Base-by-base conservation (phyloP, 1,284 basidiomycete genomes). In the Omphalotus olearius region DNA sequence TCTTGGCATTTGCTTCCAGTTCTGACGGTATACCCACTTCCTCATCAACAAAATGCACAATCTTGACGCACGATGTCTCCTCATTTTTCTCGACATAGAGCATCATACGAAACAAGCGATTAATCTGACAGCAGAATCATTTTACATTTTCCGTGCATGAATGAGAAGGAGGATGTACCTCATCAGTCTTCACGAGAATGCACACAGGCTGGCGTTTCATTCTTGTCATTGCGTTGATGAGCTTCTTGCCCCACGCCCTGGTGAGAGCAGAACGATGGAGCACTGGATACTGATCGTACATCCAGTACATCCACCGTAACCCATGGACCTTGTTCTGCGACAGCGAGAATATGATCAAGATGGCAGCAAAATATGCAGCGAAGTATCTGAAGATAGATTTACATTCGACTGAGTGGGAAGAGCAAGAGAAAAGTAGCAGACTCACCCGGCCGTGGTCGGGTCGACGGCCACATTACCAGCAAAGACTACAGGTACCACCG, bases 61-160 rank as follows among this genome's bases (percentile, higher is more conserved):
- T 73, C 65, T 84, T 85, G 55, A 88, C 60, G 57, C 76, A 74
- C 0, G 82, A 76, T 0, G 86, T 85, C 52, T 82, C 80, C 64
- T 89, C 86, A 59, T 85, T 87, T 54, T 71, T 69, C 41, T 70
- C 64, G 7, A 88, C 82, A 57, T 89, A 88, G 16, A 79, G 63
- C 35, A 87, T 71, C 72, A 83, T 82, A 46, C 78, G 73, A 58
- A 85, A 78, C 2, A 88, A 60, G 42, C 72, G 68, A 58, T 84
- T 79, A 54, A 88, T 81, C 83, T 85, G n/a, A 14, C 10, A 30
- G 28, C 23, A 49, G 50, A 39, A 45, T 48, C 16, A 35, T 26
- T 37, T 3, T 48, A 47, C 26, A 33, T 25, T 10, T 13, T 41
- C 33, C n/a, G n/a, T n/a, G 17, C 6, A 30, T 10, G 26, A 4